phyloP scores from a whole-genome alignment of 192 early-diverging fungal genomes.

The Coemansia sp. region DNA sequence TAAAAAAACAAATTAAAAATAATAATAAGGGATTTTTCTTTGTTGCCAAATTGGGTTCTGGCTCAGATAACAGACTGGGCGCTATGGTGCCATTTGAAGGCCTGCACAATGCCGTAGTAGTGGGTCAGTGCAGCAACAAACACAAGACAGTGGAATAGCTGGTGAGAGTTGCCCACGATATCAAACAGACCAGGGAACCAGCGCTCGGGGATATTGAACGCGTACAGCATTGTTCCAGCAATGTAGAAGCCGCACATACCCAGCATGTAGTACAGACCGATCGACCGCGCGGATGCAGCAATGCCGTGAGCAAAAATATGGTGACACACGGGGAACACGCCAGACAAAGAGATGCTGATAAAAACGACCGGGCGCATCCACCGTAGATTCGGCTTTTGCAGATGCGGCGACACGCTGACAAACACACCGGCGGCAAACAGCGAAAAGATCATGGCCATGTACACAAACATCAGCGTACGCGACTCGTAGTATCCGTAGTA shows the following conservation, averaged over 20 bases:
- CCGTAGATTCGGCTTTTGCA: conserved; percentile 74
- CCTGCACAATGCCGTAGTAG: conserved; percentile 69
- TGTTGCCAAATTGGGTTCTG: background rate
- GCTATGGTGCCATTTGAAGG: conserved; percentile 56
- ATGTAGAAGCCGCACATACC: conserved; percentile 76
- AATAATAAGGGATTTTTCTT: background rate
- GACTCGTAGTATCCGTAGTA: conserved; percentile 64
- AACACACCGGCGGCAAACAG: conserved; percentile 69
- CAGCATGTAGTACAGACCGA: conserved; percentile 67
- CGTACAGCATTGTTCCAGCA: conserved; percentile 85
- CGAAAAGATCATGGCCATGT: conserved; percentile 60
- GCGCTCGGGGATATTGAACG: conserved; percentile 75
- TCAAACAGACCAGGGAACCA: conserved; percentile 85
- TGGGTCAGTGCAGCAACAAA: conserved; percentile 77
- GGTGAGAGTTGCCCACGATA: conserved; percentile 82
- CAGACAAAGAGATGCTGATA: conserved; percentile 72
- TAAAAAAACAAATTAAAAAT: background rate
- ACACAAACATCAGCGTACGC: conserved; percentile 53
- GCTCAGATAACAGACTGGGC: conserved; percentile 37
- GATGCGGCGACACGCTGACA: conserved; percentile 63
- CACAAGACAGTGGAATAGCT: conserved; percentile 90
- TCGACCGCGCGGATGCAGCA: conserved; percentile 51
- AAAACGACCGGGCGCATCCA: conserved; percentile 80
- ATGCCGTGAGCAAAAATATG: conserved; percentile 70
- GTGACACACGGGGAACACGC: conserved; percentile 75